phyloP scores from a whole-genome alignment of 2,329 filamentous ascomycete genomes.

The Thelonectria discophora region DNA sequence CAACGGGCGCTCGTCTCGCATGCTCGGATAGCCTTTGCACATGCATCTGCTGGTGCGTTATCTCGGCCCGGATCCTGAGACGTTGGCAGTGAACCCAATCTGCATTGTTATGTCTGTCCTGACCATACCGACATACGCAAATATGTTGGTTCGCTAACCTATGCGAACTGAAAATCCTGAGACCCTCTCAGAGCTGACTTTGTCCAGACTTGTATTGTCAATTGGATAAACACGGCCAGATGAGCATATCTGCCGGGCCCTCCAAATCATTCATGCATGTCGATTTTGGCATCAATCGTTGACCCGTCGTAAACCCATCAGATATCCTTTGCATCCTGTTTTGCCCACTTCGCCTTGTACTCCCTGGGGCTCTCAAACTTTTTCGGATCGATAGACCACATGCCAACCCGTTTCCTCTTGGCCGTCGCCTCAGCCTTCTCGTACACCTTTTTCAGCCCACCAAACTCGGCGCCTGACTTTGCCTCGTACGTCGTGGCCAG shows the following conservation, averaged over 20 bases:
- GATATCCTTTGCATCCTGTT: slow-evolving; percentile 31
- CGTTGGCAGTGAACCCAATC: background rate
- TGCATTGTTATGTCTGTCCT: background rate
- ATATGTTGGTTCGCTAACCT: background rate
- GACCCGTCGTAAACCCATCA: slow-evolving; percentile 19
- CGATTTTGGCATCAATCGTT: background rate
- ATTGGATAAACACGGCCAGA: background rate
- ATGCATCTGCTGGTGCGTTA: background rate
- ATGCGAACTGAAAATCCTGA: background rate
- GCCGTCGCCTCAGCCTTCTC: slow-evolving; percentile 72
- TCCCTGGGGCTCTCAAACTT: slow-evolving; percentile 84
- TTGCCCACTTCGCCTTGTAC: slow-evolving; percentile 72
- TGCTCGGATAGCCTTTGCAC: background rate
- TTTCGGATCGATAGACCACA: slow-evolving; percentile 76
- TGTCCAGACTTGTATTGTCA: background rate
- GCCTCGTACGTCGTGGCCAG: slow-evolving; percentile 94
- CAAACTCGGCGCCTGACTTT: slow-evolving; percentile 89
- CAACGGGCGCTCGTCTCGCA: background rate
- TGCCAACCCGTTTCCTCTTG: slow-evolving; percentile 70
- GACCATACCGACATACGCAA: too few species aligned
- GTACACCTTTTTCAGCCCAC: slow-evolving; percentile 72
- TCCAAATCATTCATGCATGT: background rate
- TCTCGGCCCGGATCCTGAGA: background rate
- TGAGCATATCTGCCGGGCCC: background rate
- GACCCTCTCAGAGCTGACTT: background rate